phyloP scores from a whole-genome alignment of 2,329 filamentous ascomycete species.

The Aspergillus fumigatus region DNA sequence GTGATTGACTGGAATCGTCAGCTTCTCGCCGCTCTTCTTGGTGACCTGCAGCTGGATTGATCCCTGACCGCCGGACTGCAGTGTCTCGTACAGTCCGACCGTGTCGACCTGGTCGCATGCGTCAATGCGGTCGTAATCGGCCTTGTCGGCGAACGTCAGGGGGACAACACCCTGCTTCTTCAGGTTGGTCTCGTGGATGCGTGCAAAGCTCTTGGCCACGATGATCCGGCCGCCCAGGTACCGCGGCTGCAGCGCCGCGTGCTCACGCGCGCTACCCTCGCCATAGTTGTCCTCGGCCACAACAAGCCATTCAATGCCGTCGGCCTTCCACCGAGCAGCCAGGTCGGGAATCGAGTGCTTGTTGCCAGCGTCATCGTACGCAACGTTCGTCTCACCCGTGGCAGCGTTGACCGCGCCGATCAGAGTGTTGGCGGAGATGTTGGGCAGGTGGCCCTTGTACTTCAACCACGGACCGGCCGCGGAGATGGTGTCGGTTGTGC shows the following conservation, averaged over 20 bases:
- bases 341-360: slow-evolving; percentile 80
- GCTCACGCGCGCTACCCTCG: slow-evolving; percentile 82
- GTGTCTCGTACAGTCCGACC: slow-evolving; percentile 75
- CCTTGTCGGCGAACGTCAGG: slow-evolving; percentile 81
- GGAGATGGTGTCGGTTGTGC: slow-evolving; percentile 98
- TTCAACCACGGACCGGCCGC: slow-evolving; percentile 96
- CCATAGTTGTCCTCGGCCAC: slow-evolving; percentile 98
- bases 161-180: slow-evolving; percentile 98
- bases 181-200: slow-evolving; percentile 92
- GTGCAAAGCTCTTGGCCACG: slow-evolving; percentile 79
- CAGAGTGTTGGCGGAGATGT: slow-evolving; percentile 95
- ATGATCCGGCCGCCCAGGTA: slow-evolving; percentile 84
- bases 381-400: slow-evolving; percentile 86
- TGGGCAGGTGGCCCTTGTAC: slow-evolving; percentile 98
- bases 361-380: slow-evolving; percentile 78
- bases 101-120: slow-evolving; percentile 82
- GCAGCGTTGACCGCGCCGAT: slow-evolving; percentile 91
- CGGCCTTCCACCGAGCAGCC: slow-evolving; percentile 73
- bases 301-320: slow-evolving; percentile 78
- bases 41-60: slow-evolving; percentile 17
- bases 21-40: slow-evolving; percentile 53
- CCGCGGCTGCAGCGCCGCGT: slow-evolving; percentile 85
- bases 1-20: slow-evolving; percentile 75
- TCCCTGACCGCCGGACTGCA: slow-evolving; percentile 41
- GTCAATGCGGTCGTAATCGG: slow-evolving; percentile 77